Evolutionary conservation across 73 alveolate genomes (phyloP).

Genomic region (Paramecium primaurelia): DNA sequence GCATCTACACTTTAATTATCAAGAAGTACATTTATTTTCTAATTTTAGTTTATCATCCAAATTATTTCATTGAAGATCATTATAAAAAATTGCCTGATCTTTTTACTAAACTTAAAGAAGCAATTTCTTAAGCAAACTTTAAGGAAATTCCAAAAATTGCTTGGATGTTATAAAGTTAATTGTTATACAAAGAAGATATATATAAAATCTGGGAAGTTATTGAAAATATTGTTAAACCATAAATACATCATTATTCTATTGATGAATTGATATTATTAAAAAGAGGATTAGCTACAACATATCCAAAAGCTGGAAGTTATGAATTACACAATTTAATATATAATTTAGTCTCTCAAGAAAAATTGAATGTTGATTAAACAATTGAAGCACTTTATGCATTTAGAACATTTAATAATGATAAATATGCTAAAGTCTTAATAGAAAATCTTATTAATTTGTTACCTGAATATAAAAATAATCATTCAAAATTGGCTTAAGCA

Average conservation of each 20-base stretch:
- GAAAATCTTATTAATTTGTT: background rate
- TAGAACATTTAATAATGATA: background rate
- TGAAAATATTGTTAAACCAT: background rate
- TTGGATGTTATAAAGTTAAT: background rate
- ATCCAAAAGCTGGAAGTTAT: slow-evolving; percentile 31
- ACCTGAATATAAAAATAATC: slow-evolving; percentile 23
- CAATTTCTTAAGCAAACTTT: background rate
- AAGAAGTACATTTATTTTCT: background rate
- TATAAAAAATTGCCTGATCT: slow-evolving; percentile 3
- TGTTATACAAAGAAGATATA: slow-evolving; percentile 9
- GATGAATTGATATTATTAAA: background rate
- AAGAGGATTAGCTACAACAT: slow-evolving; percentile 32
- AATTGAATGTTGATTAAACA: background rate
- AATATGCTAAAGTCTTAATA: background rate
- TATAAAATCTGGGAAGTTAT: slow-evolving; percentile 20
- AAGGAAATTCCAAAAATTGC: slow-evolving; percentile 23
- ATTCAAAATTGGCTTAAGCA: slow-evolving; percentile 1
- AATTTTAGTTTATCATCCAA: slow-evolving; percentile 25
- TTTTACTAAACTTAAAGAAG: background rate
- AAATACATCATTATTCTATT: slow-evolving; percentile 1
- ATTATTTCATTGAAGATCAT: slow-evolving; percentile 40
- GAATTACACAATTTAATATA: background rate
- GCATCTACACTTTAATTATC: background rate
- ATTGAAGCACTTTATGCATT: slow-evolving; percentile 38
- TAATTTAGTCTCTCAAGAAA: background rate